Conservation (phyloP, 2,329 filamentous ascomycete species). For the Aspergillus neotritici region DNA sequence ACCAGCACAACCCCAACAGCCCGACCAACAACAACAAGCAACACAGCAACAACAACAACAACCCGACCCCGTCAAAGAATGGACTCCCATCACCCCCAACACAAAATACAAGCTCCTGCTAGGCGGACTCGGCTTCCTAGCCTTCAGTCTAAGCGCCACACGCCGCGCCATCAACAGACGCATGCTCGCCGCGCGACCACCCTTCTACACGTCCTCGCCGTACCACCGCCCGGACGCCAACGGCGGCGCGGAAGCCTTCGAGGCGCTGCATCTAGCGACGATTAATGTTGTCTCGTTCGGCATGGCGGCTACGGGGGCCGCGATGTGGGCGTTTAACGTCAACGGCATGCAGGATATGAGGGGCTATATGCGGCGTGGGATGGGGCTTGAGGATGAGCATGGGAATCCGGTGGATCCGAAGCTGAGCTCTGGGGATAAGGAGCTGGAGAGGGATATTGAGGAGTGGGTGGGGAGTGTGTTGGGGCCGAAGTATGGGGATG, state of each 20-base stretch:
- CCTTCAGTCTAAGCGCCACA: conserved; percentile 65
- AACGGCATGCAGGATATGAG: conserved; percentile 62
- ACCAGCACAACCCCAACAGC: conserved; percentile 2
- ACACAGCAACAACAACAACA: background rate
- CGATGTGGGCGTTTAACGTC: conserved; percentile 73
- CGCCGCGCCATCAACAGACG: conserved; percentile 64
- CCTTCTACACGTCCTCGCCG: conserved; percentile 58
- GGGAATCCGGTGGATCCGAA: conserved; percentile 47
- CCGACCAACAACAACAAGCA: conserved; percentile 4
- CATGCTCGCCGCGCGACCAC: conserved; percentile 57
- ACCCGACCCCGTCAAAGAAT: conserved; percentile 2
- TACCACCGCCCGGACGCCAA: conserved; percentile 47
- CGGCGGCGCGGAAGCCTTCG: conserved; percentile 66
- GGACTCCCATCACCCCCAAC: conserved; percentile 13
- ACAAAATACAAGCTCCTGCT: conserved; percentile 54
- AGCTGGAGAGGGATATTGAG: conserved; percentile 50
- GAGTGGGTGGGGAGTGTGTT: conserved; percentile 48
- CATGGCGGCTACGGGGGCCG: conserved; percentile 67
- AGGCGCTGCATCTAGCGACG: conserved; percentile 80
- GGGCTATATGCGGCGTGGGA: conserved; percentile 52
- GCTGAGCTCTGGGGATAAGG: conserved; percentile 46
- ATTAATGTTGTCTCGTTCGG: conserved; percentile 74
- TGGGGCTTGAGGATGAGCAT: conserved; percentile 10
- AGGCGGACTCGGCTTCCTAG: conserved; percentile 69
- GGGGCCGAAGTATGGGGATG: conserved; percentile 44